Percentiles rank a stretch among this genome's conserved stretches.
phyloP scores from a whole-genome alignment of 441 rosid genomes.

The Viola pubescens region DNA sequence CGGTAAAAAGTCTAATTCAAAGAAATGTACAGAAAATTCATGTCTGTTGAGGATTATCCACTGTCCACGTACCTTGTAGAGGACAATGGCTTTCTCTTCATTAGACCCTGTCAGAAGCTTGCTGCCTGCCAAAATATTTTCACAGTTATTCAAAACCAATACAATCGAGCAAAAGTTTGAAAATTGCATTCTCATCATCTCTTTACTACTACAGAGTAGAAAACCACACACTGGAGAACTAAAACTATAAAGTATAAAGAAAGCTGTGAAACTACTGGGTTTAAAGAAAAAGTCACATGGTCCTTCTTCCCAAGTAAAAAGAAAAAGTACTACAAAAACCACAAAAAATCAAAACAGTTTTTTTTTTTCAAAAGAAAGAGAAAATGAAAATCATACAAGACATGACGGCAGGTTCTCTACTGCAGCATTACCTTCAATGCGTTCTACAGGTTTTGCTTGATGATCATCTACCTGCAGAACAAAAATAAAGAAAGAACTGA shows the following conservation, averaged over 20 bases:
- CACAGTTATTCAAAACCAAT: constrained; percentile 11
- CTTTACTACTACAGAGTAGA: neutral
- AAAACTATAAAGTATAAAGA: too few relatives aligned
- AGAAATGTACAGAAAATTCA: constrained; percentile 5
- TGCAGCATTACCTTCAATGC: constrained; percentile 53
- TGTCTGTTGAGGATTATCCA: constrained; percentile 10
- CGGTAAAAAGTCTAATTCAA: constrained; percentile 20
- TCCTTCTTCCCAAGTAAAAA: too few relatives aligned
- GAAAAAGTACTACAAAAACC: too few relatives aligned
- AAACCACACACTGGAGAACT: neutral
- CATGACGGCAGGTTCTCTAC: neutral
- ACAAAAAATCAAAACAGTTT: too few relatives aligned
- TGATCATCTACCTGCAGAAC: constrained; percentile 45
- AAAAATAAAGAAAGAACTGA: constrained; percentile 14
- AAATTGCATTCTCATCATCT: constrained; percentile 1
- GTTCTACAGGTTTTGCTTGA: constrained; percentile 39
- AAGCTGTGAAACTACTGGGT: too few relatives aligned
- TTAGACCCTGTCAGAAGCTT: constrained; percentile 34
- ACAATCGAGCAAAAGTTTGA: neutral
- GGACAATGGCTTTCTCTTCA: constrained; percentile 87
- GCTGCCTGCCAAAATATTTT: constrained; percentile 40
- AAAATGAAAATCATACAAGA: neutral
- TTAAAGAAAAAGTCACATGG: too few relatives aligned
- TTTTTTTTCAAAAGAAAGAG: neutral
- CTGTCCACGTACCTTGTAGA: constrained; percentile 51